Evolutionary conservation across 768 basidiomycete species (phyloP), one percentile per base, ranked within the genome.

Genomic region (Tricholoma sp.): DNA sequence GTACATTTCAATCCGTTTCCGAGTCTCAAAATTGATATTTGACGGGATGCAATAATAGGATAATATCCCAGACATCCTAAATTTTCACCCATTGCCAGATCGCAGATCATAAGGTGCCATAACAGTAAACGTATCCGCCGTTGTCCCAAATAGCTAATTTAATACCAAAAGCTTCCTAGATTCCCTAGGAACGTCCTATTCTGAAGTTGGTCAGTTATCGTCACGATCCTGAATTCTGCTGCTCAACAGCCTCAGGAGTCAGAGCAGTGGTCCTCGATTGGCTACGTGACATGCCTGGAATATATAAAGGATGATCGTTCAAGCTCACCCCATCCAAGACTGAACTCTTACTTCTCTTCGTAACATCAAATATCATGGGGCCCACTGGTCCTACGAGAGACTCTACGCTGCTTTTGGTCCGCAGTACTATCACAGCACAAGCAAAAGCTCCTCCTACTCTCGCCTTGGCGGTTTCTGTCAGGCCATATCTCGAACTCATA

Each of bases 401-500:
- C 59, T 61, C 65, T 2, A 61, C 65, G 12, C 62, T 68, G 11
- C 64, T 71, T 58, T 58, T 70, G 42, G 59, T 62, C 39, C 63
- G 66, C 47, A 60, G 59, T 48, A 36, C 50, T 31, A 57, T 39
- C 7, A 57, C 59, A n/a, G 32, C 61, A 6, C 44, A 20, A 3
- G 58, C 56, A 31, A 73, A 69, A 58, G 72, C 70, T 57, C 72
- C 71, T 41, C 69, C 77, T 28, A 65, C 62, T 15, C 54, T 74
- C 12, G 66, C 69, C 1, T 61, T 75, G 3, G 58, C 75, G 3
- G 58, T 59, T 17, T 12, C 55, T 15, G 45, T 70, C 13, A 67
- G 72, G 18, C 76, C 79, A 1, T 81, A 79, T 59, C 67, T 81
- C 36, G 79, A 81, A 63, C 66, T 81, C 18, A 77, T 79, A n/a